phyloP scores from a whole-genome alignment of 306 rosid genomes.

The Adenanthera pavonina region DNA sequence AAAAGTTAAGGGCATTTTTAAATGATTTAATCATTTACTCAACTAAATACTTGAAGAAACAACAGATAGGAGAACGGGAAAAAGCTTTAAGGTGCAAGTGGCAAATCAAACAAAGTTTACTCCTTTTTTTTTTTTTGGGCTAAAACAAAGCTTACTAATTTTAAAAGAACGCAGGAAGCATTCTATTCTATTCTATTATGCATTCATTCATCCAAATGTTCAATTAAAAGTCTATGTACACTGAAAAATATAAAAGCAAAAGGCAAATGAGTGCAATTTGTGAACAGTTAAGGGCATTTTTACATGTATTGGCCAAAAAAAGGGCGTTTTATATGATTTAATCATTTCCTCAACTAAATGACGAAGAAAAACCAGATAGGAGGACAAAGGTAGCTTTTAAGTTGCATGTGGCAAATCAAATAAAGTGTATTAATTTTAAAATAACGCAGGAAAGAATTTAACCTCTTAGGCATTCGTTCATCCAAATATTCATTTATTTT shows the following conservation, averaged over 20 bases:
- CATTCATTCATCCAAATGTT: background rate
- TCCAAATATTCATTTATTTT: background rate
- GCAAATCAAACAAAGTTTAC: background rate
- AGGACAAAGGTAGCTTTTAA: background rate
- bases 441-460: background rate
- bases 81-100: background rate
- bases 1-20: conserved; percentile 16
- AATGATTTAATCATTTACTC: conserved; percentile 30
- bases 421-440: background rate
- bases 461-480: no score
- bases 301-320: background rate
- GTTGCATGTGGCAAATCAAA: background rate
- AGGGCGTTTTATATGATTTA: background rate
- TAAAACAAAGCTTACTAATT: background rate
- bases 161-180: background rate
- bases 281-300: conserved; percentile 11
- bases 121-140: no score
- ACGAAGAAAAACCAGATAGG: background rate
- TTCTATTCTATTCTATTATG: background rate
- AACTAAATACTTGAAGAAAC: conserved; percentile 25
- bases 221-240: background rate
- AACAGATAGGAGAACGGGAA: background rate
- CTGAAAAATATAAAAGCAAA: conserved; percentile 24
- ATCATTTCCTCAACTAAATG: conserved; percentile 33
- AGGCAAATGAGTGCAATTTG: conserved; percentile 8